Conservation (phyloP, 495 filamentous ascomycete species). For the Rhizodiscina lignyota region DNA sequence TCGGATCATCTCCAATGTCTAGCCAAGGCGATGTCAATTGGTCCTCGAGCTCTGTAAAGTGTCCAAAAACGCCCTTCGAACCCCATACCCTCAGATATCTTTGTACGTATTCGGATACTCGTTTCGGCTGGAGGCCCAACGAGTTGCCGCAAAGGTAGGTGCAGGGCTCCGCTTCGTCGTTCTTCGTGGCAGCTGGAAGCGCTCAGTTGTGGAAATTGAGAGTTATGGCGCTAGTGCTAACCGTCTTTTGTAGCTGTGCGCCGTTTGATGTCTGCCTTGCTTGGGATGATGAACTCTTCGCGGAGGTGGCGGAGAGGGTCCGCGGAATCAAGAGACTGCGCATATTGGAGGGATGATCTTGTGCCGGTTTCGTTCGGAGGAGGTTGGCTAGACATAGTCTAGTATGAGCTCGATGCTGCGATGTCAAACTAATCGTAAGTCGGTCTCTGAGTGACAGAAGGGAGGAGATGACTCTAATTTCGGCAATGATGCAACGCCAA, state of each 20-base stretch:
- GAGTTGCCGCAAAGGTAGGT: constrained; percentile 97
- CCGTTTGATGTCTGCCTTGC: constrained; percentile 51
- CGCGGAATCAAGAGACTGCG: too few species aligned
- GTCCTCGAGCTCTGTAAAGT: constrained; percentile 70
- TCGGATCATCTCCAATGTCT: constrained; percentile 53
- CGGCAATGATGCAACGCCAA: too few species aligned
- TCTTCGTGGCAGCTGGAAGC: neutral
- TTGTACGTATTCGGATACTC: constrained; percentile 50
- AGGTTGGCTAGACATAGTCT: too few species aligned
- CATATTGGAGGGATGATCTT: too few species aligned
- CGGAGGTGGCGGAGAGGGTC: constrained; percentile 55
- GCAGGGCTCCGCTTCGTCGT: constrained; percentile 23
- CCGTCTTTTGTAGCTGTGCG: neutral
- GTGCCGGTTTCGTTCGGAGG: too few species aligned
- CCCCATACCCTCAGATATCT: constrained; percentile 78
- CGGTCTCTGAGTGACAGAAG: too few species aligned
- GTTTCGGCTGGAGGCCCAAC: constrained; percentile 71
- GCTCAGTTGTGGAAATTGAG: too few species aligned
- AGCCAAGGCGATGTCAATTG: constrained; percentile 66
- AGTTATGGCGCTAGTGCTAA: too few species aligned
- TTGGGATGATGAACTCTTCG: constrained; percentile 71
- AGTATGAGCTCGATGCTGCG: too few species aligned
- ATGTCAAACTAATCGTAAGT: too few species aligned
- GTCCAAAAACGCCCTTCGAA: constrained; percentile 81
- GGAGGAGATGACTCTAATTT: too few species aligned